phyloP scores from a whole-genome alignment of 768 basidiomycete species.

The Agrocybe praecox region DNA sequence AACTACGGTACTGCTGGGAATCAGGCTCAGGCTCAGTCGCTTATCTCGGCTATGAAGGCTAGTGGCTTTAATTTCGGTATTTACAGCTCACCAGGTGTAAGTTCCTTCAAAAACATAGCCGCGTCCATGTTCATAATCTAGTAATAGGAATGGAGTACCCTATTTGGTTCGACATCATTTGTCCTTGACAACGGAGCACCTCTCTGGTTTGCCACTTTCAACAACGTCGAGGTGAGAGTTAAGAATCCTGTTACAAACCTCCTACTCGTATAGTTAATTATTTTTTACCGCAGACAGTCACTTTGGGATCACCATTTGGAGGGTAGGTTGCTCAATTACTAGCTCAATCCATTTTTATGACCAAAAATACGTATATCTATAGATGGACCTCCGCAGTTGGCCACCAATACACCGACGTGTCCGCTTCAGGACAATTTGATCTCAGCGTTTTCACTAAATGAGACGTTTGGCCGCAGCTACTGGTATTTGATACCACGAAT shows the following conservation, averaged over 20 bases:
- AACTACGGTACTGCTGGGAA: slow-evolving; percentile 20
- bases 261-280: no score
- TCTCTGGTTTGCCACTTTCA: slow-evolving; percentile 23
- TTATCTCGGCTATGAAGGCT: slow-evolving; percentile 18
- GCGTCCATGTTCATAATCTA: no score
- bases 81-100: slow-evolving; percentile 21
- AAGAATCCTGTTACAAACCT: neutral
- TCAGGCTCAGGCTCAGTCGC: slow-evolving; percentile 13
- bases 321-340: slow-evolving; percentile 10
- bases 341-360: neutral
- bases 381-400: slow-evolving; percentile 27
- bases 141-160: slow-evolving; percentile 21
- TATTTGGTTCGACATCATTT: slow-evolving; percentile 19
- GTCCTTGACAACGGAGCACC: slow-evolving; percentile 19
- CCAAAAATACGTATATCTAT: no score
- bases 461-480: no score
- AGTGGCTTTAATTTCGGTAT: slow-evolving; percentile 20
- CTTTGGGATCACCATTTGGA: slow-evolving; percentile 20
- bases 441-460: slow-evolving; percentile 4
- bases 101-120: no score
- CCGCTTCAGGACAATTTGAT: slow-evolving; percentile 28
- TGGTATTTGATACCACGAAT: no score
- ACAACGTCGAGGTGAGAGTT: slow-evolving; percentile 19
- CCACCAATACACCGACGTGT: slow-evolving; percentile 27
- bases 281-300: slow-evolving; percentile 8